Conservation (phyloP, 345 rosid genomes). For the Tarenaya hassleriana region DNA sequence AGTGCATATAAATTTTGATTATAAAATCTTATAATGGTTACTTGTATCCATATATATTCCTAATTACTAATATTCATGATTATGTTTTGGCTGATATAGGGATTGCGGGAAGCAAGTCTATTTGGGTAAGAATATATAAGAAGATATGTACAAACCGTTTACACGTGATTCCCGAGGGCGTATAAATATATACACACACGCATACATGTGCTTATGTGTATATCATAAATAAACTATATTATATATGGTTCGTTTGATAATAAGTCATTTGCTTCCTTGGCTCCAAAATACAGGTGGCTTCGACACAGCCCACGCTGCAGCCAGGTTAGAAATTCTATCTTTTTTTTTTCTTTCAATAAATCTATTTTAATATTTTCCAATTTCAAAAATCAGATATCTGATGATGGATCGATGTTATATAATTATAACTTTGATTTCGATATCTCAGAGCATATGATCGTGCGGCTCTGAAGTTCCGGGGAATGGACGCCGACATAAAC, state of each 20-base stretch:
- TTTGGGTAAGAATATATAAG: conserved; percentile 39
- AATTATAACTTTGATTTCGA: conserved; percentile 2
- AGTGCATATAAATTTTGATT: neutral
- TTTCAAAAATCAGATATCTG: too few relatives aligned
- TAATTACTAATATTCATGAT: neutral
- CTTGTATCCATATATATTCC: neutral
- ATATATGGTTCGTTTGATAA: too few relatives aligned
- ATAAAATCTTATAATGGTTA: too few relatives aligned
- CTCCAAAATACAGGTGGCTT: conserved; percentile 47
- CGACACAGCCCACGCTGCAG: conserved; percentile 76
- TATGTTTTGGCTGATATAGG: conserved; percentile 34
- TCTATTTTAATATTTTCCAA: too few relatives aligned
- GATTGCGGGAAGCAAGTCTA: conserved; percentile 81
- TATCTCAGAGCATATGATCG: conserved; percentile 67
- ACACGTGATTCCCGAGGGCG: too few relatives aligned
- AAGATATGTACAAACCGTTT: too few relatives aligned
- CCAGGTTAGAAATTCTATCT: conserved; percentile 35
- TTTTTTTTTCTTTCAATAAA: too few relatives aligned
- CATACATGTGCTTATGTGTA: too few relatives aligned
- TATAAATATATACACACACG: too few relatives aligned
- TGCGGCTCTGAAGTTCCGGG: conserved; percentile 77
- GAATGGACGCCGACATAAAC: conserved; percentile 75
- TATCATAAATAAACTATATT: too few relatives aligned
- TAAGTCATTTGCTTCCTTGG: too few relatives aligned
- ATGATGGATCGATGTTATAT: too few relatives aligned